Evolutionary conservation across 2,329 filamentous ascomycete species (phyloP).

Genomic region (Penicillium sp.): DNA sequence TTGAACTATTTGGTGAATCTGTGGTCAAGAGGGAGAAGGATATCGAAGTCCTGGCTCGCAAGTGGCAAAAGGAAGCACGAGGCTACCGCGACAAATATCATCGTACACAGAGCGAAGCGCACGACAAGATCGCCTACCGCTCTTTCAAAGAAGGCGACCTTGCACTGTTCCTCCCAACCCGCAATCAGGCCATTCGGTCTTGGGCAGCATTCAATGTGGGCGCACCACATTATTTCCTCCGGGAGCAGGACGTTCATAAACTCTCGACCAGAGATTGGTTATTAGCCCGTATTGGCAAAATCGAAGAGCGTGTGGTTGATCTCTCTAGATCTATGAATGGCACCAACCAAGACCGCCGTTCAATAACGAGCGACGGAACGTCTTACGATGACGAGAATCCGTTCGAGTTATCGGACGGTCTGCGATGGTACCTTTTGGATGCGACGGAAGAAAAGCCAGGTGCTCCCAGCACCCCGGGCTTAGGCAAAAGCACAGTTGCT

Average conservation of each 20-base stretch:
- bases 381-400: slow-evolving; percentile 87
- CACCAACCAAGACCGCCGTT: slow-evolving; percentile 49
- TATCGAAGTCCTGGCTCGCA: slow-evolving; percentile 86
- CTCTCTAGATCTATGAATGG: slow-evolving; percentile 71
- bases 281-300: slow-evolving; percentile 84
- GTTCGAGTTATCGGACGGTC: slow-evolving; percentile 89
- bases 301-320: slow-evolving; percentile 92
- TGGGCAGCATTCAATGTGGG: slow-evolving; percentile 99
- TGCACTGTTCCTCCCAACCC: slow-evolving; percentile 86
- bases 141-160: slow-evolving; percentile 96
- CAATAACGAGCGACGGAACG: slow-evolving; percentile 50
- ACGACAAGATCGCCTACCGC: slow-evolving; percentile 93
- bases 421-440: slow-evolving; percentile 95
- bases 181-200: slow-evolving; percentile 88
- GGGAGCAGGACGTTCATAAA: slow-evolving; percentile 85
- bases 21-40: slow-evolving; percentile 88
- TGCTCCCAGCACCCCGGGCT: slow-evolving; percentile 84
- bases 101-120: slow-evolving; percentile 73
- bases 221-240: slow-evolving; percentile 93
- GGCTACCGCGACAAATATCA: slow-evolving; percentile 85
- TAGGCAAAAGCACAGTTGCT: slow-evolving; percentile 87
- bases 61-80: slow-evolving; percentile 85
- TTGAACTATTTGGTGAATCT: slow-evolving; percentile 78
- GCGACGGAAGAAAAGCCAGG: slow-evolving; percentile 88
- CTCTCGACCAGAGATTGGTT: slow-evolving; percentile 87